Conservation (phyloP, 345 rosid species). For the Brassica rapa region DNA sequence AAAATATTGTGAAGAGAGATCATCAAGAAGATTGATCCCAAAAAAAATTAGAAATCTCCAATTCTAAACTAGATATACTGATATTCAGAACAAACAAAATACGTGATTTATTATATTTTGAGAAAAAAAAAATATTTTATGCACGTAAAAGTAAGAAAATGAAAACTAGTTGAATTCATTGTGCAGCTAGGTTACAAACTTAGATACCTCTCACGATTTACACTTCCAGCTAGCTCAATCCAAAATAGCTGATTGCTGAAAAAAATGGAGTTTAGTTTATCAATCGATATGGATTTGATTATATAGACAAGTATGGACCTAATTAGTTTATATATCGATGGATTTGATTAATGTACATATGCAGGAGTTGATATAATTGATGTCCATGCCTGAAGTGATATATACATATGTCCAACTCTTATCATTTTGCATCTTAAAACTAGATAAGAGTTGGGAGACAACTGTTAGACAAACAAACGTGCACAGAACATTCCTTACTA, state of each 20-base stretch:
- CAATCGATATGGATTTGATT: background rate
- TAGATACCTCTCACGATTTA: background rate
- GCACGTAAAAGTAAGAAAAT: background rate
- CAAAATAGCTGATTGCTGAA: background rate
- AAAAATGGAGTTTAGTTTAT: background rate
- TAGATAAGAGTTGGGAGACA: constrained; percentile 32
- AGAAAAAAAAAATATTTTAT: no score
- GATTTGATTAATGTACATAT: background rate
- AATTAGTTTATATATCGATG: background rate
- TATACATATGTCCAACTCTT: background rate
- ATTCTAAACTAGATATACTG: background rate
- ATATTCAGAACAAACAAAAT: no score
- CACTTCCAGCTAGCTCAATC: background rate
- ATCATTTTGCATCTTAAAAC: constrained; percentile 1
- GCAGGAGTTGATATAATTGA: background rate
- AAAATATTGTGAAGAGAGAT: background rate
- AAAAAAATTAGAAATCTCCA: background rate
- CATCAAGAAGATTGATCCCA: background rate
- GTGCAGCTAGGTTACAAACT: background rate
- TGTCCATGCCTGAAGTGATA: background rate
- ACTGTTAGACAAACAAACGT: constrained; percentile 30
- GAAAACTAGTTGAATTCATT: background rate
- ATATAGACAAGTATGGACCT: background rate
- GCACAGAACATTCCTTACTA: constrained; percentile 29
- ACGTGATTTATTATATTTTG: no score